A percentile compares a stretch with the other conserved stretches of the same genome.
These are phyloP conservation scores for Fomitopsis serialis DNA, from an alignment of 768 basidiomycete genomes.

Conservation along the genomic window DNA sequence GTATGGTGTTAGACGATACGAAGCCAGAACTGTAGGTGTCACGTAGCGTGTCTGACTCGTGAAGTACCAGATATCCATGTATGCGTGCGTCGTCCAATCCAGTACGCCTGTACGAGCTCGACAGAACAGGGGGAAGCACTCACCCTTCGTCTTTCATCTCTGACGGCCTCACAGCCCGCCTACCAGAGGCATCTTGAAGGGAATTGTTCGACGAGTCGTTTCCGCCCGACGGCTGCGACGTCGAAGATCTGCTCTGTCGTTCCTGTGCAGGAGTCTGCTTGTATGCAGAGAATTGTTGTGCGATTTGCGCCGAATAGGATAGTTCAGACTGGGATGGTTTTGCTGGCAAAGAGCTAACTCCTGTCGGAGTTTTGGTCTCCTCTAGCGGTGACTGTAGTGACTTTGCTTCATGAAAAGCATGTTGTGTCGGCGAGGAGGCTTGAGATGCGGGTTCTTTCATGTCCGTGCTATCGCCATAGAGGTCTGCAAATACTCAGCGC, in stretches of 20 bases:
- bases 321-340: slow-evolving; percentile 12
- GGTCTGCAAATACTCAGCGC: slow-evolving; percentile 25
- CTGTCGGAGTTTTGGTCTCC: slow-evolving; percentile 3
- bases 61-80: not conserved
- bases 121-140: slow-evolving; percentile 29
- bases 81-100: not conserved
- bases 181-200: slow-evolving; percentile 35
- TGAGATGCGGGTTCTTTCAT: slow-evolving; percentile 27
- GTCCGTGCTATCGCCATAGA: slow-evolving; percentile 58
- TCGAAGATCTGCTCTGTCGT: slow-evolving; percentile 10
- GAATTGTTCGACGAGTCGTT: slow-evolving; percentile 30
- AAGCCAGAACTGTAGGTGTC: not conserved
- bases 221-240: slow-evolving; percentile 1
- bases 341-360: slow-evolving; percentile 15
- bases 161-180: slow-evolving; percentile 51
- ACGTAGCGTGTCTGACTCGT: not conserved
- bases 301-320: slow-evolving; percentile 18
- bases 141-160: slow-evolving; percentile 99
- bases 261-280: slow-evolving; percentile 21
- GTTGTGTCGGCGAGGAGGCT: slow-evolving; percentile 25
- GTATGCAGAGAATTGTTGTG: slow-evolving; percentile 20
- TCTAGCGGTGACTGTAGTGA: slow-evolving; percentile 2
- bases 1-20: slow-evolving; percentile 2
- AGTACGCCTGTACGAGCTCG: not conserved
- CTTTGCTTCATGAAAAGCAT: slow-evolving; percentile 30